These are phyloP conservation scores for Colletotrichum sp. DNA, from an alignment of 2,329 filamentous ascomycete genomes.

Conservation along the genomic window DNA sequence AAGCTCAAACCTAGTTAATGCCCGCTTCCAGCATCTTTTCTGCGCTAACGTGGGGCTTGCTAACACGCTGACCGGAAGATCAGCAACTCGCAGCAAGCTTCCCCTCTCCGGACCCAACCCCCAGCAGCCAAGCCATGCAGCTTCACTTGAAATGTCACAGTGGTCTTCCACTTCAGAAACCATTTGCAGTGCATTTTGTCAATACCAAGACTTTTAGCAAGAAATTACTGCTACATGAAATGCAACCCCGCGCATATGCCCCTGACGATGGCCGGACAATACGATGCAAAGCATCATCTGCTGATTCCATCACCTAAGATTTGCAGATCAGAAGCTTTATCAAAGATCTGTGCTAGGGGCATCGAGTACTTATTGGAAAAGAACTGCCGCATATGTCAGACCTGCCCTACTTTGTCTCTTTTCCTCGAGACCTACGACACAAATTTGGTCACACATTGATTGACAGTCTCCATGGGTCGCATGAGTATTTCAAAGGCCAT, in stretches of 20 bases:
- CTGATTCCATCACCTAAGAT: neutral
- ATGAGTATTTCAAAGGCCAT: neutral
- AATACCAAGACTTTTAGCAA: neutral
- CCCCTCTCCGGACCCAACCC: neutral
- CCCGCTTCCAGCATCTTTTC: neutral
- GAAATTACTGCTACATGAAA: neutral
- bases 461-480: neutral
- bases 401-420: neutral
- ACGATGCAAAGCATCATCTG: neutral
- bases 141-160: neutral
- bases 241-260: neutral
- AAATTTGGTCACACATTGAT: neutral
- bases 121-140: neutral
- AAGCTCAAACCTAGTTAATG: neutral
- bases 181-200: neutral
- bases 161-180: neutral
- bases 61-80: neutral
- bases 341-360: neutral
- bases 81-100: neutral
- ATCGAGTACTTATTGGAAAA: neutral
- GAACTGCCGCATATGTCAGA: neutral
- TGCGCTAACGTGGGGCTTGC: neutral
- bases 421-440: neutral
- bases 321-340: neutral
- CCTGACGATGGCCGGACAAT: neutral